Evolutionary conservation across 2,329 filamentous ascomycete genomes (phyloP).

Genomic region (Neodidymelliopsis sp.): DNA sequence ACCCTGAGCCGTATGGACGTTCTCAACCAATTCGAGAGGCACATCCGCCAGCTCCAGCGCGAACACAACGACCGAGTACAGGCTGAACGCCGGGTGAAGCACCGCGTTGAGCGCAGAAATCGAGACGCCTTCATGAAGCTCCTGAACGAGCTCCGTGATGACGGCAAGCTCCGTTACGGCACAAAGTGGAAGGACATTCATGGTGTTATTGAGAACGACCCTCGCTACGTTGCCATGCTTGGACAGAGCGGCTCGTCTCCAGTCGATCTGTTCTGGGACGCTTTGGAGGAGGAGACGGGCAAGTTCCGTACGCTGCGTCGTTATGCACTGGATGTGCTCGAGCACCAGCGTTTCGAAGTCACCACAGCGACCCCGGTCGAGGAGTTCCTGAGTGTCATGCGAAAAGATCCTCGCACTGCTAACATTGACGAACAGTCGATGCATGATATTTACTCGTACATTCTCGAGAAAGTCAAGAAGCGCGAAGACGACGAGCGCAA

Average conservation of each 20-base stretch:
- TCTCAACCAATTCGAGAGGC: conserved; percentile 90
- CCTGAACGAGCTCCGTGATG: conserved; percentile 74
- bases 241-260: conserved; percentile 86
- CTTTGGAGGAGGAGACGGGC: conserved; percentile 91
- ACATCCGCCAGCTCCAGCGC: conserved; percentile 91
- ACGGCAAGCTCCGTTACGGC: conserved; percentile 85
- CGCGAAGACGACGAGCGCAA: conserved; percentile 85
- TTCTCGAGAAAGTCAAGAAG: conserved; percentile 85
- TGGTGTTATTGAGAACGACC: conserved; percentile 77
- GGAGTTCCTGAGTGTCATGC: conserved; percentile 84
- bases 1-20: conserved; percentile 87
- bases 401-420: conserved; percentile 85
- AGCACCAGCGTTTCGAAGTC: conserved; percentile 93
- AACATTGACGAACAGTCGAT: conserved; percentile 83
- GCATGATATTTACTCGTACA: conserved; percentile 82
- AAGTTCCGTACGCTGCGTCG: conserved; percentile 82
- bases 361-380: conserved; percentile 85
- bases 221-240: conserved; percentile 82
- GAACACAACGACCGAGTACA: conserved; percentile 91
- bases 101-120: conserved; percentile 82
- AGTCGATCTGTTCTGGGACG: conserved; percentile 94
- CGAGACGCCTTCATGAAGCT: conserved; percentile 82
- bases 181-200: conserved; percentile 88
- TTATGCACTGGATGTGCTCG: conserved; percentile 84
- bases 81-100: conserved; percentile 81